Evolutionary conservation across 768 basidiomycete genomes (phyloP), one percentile per base, ranked within the genome.

Genomic region (Phanerochaete carnosa): DNA sequence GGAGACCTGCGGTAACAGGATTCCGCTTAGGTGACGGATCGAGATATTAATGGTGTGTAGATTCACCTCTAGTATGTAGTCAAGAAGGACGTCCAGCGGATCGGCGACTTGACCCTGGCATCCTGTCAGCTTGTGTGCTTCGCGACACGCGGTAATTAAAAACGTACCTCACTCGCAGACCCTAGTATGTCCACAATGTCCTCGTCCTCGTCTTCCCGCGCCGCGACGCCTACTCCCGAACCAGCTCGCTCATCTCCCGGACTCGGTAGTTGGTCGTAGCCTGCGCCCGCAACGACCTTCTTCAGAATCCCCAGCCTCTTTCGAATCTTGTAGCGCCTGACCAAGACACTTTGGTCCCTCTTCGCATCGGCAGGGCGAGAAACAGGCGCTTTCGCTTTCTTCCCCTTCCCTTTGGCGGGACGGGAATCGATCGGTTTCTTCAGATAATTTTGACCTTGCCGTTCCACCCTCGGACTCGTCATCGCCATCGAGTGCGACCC

Each of bases 41-140:
- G 13, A 7, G 6, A 6, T 6, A 7, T 35, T 6, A 13, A 35
- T 7, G 13, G 33, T 35, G 33, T 6, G 13, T 13, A 13, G 13
- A 35, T 13, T 7, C 45, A 64, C 65, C 11, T 60, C 45, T 22
- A 70, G 45, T 12, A 70, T 68, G 30, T 70, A 70, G 39, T 70
- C 63, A 0, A 70, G 60, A 1, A 68, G 30, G 25, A 30, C 37
- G 23, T 64, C 65, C 1, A 68, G n/a, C n/a, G n/a, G n/a, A n/a
- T n/a, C n/a, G n/a, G n/a, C n/a, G n/a, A n/a, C n/a, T n/a, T n/a
- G n/a, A n/a, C n/a, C n/a, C n/a, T n/a, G n/a, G n/a, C n/a, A n/a
- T n/a, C n/a, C n/a, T n/a, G n/a, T n/a, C n/a, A n/a, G n/a, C n/a
- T n/a, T n/a, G n/a, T n/a, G n/a, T n/a, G n/a, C n/a, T n/a, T n/a